Conservation (phyloP, 2,329 filamentous ascomycete species). For the Colletotrichum godetiae region DNA sequence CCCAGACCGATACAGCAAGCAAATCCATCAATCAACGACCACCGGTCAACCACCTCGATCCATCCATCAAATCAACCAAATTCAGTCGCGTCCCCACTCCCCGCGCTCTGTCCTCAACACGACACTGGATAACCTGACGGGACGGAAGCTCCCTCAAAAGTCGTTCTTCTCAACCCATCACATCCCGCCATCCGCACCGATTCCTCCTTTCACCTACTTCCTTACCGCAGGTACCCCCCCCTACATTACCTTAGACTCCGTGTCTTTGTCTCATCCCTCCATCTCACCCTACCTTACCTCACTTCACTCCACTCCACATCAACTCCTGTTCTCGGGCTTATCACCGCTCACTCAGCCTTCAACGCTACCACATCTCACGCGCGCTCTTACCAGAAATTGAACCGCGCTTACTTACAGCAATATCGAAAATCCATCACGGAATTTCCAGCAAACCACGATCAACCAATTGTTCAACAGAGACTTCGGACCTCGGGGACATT, state of each 20-base stretch:
- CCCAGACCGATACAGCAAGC: neutral
- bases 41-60: constrained; percentile 6
- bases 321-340: neutral
- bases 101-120: constrained; percentile 23
- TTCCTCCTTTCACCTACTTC: neutral
- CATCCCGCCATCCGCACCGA: neutral
- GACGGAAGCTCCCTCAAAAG: constrained; percentile 28
- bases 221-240: neutral
- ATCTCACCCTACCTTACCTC: constrained; percentile 12
- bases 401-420: neutral
- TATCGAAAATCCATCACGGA: neutral
- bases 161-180: neutral
- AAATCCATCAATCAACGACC: constrained; percentile 14
- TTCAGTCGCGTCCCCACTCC: constrained; percentile 29
- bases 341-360: neutral
- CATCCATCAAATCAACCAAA: constrained; percentile 20
- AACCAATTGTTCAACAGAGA: neutral
- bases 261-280: constrained; percentile 14
- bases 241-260: neutral
- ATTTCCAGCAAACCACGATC: neutral
- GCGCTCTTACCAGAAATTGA: neutral
- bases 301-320: neutral
- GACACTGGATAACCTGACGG: constrained; percentile 13
- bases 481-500: constrained; percentile 5
- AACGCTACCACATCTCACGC: neutral